Conservation (phyloP, 1,284 basidiomycete species). For the Ustilago loliicola region DNA sequence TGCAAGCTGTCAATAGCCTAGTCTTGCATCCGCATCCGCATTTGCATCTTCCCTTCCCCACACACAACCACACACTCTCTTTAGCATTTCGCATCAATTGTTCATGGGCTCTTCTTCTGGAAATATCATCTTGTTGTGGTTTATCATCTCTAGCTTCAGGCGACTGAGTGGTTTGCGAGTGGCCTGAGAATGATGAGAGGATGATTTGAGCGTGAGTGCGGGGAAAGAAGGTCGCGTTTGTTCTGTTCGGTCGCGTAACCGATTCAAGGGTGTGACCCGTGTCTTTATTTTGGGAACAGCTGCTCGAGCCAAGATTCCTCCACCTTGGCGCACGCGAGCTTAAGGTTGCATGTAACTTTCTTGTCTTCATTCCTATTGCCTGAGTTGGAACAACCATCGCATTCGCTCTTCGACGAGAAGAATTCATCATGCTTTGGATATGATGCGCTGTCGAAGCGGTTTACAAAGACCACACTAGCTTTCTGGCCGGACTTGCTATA, state of each 20-base stretch:
- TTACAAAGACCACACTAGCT: background rate
- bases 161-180: too few species aligned
- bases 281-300: background rate
- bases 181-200: background rate
- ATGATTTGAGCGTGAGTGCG: background rate
- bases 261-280: background rate
- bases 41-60: background rate
- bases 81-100: background rate
- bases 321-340: background rate
- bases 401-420: background rate
- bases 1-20: background rate
- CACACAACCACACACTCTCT: slow-evolving; percentile 3
- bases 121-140: slow-evolving; percentile 5
- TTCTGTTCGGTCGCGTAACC: background rate
- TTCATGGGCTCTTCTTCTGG: slow-evolving; percentile 4
- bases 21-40: background rate
- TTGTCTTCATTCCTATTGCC: background rate
- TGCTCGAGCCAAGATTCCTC: slow-evolving; percentile 5
- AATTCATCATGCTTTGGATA: background rate
- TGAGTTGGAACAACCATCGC: background rate
- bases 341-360: background rate
- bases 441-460: background rate
- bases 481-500: background rate
- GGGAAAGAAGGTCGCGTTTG: slow-evolving; percentile 7
- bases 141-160: background rate